Base-by-base conservation (phyloP, 805 yeast species). In the Pachysolen tannophilus region DNA sequence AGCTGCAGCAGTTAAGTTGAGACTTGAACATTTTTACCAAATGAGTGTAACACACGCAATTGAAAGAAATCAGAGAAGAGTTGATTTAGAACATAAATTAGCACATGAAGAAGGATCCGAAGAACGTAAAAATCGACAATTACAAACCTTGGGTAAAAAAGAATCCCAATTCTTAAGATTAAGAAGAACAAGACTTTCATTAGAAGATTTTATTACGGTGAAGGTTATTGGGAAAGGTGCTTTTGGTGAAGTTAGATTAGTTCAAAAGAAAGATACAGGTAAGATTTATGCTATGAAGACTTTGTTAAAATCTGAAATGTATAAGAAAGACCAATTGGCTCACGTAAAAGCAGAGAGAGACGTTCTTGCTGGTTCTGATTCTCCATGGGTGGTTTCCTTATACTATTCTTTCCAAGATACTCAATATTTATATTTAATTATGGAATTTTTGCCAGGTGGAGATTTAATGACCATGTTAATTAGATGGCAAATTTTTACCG, bases 281-380 rank as follows among this genome's bases (percentile, higher is more conserved):
- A 81, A 83, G 59, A 88, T 83, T 24, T 87, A 78, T 63, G 95
- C 95, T 32, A 92, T 85, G 98, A 87, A 87, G 60, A 88, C 96
- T 3, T 71, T 82, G 50, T 69, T 81, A 53, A 92, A 85, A 58
- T 72, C 82, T 34, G 98, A 92, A 59, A 87, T 92, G 94, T 87
- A 82, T 60, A 83, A 85, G 50, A 87, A 85, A 52, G 97, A 90
- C 48, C 96, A 87, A 56, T 64, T 88, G 39, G 95, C 95, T 0
- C 96, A 87, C 55, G 96, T 88, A 28, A 90, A 87, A 53, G 95
- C 97, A 1, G 95, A 88, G 59, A 75, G 96, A 51, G 97, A 92
- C 59, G 95, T 92, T 18, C 67, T 90, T 47, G 97, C 96, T 0
- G 88, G 85, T 21, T 74, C 85, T 28, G 87, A 83, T 56, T 79